Evolutionary conservation across 2,329 filamentous ascomycete species (phyloP), one percentile per base, ranked within the genome.

Genomic region (Diaporthe nobilis): DNA sequence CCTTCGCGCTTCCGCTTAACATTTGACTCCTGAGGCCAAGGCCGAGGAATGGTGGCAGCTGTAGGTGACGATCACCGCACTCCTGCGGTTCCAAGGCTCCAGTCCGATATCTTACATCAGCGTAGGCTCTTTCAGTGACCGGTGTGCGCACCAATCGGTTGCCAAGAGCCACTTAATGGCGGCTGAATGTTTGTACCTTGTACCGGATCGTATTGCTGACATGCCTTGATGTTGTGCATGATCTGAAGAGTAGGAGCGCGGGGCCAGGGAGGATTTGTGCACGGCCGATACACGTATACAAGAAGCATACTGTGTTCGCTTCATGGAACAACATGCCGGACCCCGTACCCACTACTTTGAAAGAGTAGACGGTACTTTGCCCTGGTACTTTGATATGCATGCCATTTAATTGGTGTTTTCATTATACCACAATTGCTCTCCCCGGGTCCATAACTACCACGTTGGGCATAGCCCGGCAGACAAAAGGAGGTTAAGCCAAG

Each of bases 41-140:
- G 58, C 58, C 37, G 37, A 61, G 37, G 58, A 22, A 42, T 42
- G 22, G 15, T 20, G 58, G 58, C 22, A 20, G 58, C 37, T 17
- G 22, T 25, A 42, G 10, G 20, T 61, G 58, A 42, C 34, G 22
- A 42, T 61, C 58, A 28, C 5, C n/a, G 37, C 34, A 57, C 53
- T 57, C 28, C 53, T 61, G n/a, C 58, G 25, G 37, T 25, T 61
- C 58, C 58, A 42, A 25, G 58, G n/a, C n/a, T 61, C 31, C 37
- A 61, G 34, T 61, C 58, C 34, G 37, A 61, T 13, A 20, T 61
- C 58, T 61, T 61, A 61, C 58, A 61, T 61, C 58, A 61, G 58
- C 37, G 58, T 22, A 13, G 20, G 9, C 58, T 37, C 37, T 61
- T 42, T 61, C 10, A 42, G 58, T 4, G 37, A 42, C 58, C 58